These are phyloP conservation scores for Cercospora berteroae DNA, from an alignment of 2,329 filamentous ascomycete genomes.

Conservation along the genomic window DNA sequence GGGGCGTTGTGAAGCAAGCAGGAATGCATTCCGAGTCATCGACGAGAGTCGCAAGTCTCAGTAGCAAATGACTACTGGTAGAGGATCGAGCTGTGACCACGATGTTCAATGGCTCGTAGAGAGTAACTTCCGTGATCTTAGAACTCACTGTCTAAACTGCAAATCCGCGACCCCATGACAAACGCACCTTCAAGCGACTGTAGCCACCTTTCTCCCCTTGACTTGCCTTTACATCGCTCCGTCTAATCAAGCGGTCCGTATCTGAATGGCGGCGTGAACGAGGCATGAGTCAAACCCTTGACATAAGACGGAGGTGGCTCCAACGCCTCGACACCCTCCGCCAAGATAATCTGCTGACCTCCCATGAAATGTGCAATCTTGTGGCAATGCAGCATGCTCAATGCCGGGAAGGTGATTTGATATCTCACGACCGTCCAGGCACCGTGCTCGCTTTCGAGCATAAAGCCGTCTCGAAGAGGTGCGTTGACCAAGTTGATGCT, in stretches of 20 bases:
- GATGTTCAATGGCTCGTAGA: background rate
- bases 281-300: slow-evolving; percentile 24
- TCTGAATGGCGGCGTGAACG: slow-evolving; percentile 22
- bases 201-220: background rate
- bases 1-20: background rate
- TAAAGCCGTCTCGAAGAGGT: slow-evolving; percentile 20
- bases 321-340: slow-evolving; percentile 25
- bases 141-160: background rate
- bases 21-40: background rate
- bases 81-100: background rate
- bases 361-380: slow-evolving; percentile 19
- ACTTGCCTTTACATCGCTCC: too few relatives aligned
- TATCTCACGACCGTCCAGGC: slow-evolving; percentile 25
- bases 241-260: slow-evolving; percentile 24
- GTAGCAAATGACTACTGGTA: background rate
- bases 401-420: slow-evolving; percentile 23
- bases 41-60: background rate
- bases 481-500: slow-evolving; percentile 24
- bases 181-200: background rate
- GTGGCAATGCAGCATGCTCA: slow-evolving; percentile 27
- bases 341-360: slow-evolving; percentile 26
- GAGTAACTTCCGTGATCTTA: background rate
- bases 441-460: slow-evolving; percentile 16
- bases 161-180: background rate
- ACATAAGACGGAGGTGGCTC: slow-evolving; percentile 20